Evolutionary conservation across 345 rosid species (phyloP).

Genomic region (Moricandia arvensis): DNA sequence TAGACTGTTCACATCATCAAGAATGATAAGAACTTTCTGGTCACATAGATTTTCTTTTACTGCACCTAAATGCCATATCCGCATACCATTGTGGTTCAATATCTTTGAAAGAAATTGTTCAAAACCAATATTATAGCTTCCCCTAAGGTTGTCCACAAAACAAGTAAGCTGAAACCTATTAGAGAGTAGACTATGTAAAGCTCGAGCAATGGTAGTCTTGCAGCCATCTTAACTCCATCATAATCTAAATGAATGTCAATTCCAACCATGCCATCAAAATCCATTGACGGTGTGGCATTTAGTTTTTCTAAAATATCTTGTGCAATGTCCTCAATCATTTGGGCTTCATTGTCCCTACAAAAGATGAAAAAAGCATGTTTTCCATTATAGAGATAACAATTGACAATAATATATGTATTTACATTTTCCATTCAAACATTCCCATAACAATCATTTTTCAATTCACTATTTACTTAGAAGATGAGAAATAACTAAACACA

Average conservation of each 20-base stretch:
- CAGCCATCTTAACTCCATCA: background rate
- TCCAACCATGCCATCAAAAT: background rate
- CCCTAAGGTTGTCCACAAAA: background rate
- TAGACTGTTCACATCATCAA: background rate
- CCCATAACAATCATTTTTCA: too few species aligned
- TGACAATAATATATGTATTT: too few species aligned
- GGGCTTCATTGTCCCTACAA: background rate
- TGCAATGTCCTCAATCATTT: background rate
- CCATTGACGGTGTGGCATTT: background rate
- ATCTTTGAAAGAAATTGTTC: background rate
- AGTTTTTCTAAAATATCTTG: background rate
- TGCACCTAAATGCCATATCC: background rate
- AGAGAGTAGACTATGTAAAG: background rate
- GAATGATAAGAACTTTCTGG: background rate
- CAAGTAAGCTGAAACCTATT: background rate
- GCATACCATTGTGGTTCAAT: background rate
- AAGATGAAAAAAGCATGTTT: background rate
- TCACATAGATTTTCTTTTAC: background rate
- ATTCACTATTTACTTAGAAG: background rate
- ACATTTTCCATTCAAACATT: too few species aligned
- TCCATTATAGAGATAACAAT: background rate
- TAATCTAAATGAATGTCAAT: background rate
- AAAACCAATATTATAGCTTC: background rate
- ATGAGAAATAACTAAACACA: background rate
- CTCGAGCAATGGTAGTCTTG: background rate